Evolutionary conservation across 176 grass and related monocot genomes (phyloP), one percentile per base, ranked within the genome.

Genomic region (Elymus sibiricus): DNA sequence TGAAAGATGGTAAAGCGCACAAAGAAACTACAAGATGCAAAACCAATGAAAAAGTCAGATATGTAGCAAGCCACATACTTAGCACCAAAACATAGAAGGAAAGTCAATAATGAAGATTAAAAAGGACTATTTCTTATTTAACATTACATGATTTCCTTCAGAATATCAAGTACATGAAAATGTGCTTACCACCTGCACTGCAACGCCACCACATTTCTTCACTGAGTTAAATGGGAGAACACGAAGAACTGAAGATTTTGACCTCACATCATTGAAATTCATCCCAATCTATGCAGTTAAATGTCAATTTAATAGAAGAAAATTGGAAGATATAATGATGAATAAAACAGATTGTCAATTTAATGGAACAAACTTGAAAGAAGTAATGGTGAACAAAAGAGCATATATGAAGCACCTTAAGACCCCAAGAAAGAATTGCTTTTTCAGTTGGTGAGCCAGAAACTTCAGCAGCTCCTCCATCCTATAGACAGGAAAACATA

Each of bases 361-460:
- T 47, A 84, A 40, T 46, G 19, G 24, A 63, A 42, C 6, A 74
- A 74, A 76, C 34, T 76, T 61, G 51, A 62, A 56, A n/a, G 24
- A 76, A 61, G 51, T 56, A 67, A 49, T 68, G 38, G 11, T 6
- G 63, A 84, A 51, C 2, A 77, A 26, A 62, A 72, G 4, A 35
- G 34, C 2, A 49, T 73, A 59, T 79, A 53, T 42, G 49, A 31
- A 40, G 63, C 78, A 91, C 89, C 89, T 91, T 89, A 76, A 89
- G 72, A 51, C 89, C 89, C 89, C 92, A 94, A 56, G 89, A 89
- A 86, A 94, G 86, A 51, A 94, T 60, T 27, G 89, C 86, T 55
- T 94, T 94, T 79, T 94, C 92, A 58, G 92, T 94, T 84, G 92
- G 92, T 61, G 89, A 82, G 6, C 92, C 92, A 22, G 86, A 81